Evolutionary conservation across 441 rosid species (phyloP).

Genomic region (Kokia cookei): DNA sequence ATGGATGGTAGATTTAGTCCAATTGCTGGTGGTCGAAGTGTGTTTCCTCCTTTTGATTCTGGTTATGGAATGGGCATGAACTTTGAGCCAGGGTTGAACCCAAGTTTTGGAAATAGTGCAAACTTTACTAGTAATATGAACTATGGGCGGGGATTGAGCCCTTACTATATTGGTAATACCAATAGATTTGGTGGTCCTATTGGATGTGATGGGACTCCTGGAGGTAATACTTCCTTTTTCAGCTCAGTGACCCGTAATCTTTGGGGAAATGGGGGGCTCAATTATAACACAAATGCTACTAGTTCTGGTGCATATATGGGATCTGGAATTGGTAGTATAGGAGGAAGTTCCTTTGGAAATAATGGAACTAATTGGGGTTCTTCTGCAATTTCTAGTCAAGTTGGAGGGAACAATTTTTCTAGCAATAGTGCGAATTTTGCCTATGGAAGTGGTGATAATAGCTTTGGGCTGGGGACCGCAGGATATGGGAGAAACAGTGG

Average conservation of each 20-base stretch:
- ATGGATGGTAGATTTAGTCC: conserved; percentile 91
- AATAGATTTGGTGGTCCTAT: conserved; percentile 60
- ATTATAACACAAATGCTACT: conserved; percentile 43
- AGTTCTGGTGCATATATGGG: conserved; percentile 55
- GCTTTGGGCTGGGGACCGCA: conserved; percentile 47
- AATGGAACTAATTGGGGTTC: conserved; percentile 64
- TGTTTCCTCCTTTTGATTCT: conserved; percentile 61
- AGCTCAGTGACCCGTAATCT: conserved; percentile 71
- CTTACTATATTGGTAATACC: conserved; percentile 72
- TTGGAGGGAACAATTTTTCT: conserved; percentile 52
- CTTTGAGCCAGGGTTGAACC: conserved; percentile 72
- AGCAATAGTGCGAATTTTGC: conserved; percentile 47
- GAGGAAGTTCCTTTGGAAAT: conserved; percentile 51
- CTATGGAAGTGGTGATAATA: conserved; percentile 67
- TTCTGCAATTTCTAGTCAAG: conserved; percentile 45
- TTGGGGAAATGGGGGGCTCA: conserved; percentile 85
- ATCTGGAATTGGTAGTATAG: conserved; percentile 54
- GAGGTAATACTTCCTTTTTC: conserved; percentile 80
- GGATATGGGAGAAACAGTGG: conserved; percentile 66
- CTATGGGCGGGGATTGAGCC: conserved; percentile 77
- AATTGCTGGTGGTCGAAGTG: conserved; percentile 63
- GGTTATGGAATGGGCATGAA: conserved; percentile 75
- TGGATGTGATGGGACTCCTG: conserved; percentile 66
- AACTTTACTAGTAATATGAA: conserved; percentile 55
- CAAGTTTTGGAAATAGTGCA: conserved; percentile 55